Evolutionary conservation across 169 alveolate genomes (phyloP).

Genomic region (Plasmodium cynomolgi): DNA sequence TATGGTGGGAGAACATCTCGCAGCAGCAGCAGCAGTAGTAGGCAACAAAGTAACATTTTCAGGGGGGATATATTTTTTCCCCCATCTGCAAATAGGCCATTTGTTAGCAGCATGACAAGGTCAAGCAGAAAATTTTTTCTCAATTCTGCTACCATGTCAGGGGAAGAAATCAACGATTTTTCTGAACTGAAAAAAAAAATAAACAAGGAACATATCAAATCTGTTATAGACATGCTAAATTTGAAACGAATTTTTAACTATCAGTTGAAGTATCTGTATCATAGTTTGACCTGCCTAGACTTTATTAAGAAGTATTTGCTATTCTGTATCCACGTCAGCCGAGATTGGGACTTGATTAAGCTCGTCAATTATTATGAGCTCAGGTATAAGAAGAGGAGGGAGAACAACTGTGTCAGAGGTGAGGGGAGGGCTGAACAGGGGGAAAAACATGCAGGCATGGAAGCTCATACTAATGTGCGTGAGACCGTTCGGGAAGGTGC

Average conservation of each 20-base stretch:
- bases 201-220: slow-evolving; percentile 29
- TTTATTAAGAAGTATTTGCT: slow-evolving; percentile 46
- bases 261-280: slow-evolving; percentile 35
- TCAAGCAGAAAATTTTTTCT: not conserved
- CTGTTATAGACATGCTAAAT: slow-evolving; percentile 11
- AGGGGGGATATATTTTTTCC: not conserved
- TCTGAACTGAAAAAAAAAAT: slow-evolving; percentile 42
- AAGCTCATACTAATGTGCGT: not conserved
- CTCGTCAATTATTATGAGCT: slow-evolving; percentile 27
- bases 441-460: not conserved
- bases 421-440: not conserved
- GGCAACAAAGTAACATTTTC: slow-evolving; percentile 3
- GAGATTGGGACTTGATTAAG: slow-evolving; percentile 16
- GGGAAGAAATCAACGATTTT: slow-evolving; percentile 17
- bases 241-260: slow-evolving; percentile 41
- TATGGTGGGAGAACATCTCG: not conserved
- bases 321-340: slow-evolving; percentile 34
- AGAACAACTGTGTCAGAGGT: not conserved
- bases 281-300: slow-evolving; percentile 13
- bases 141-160: not conserved
- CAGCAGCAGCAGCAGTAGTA: not conserved
- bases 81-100: not conserved
- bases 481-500: not conserved
- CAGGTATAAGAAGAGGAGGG: not conserved
- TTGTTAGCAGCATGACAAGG: not conserved